phyloP scores from a whole-genome alignment of 2,329 filamentous ascomycete species.

The Cladobotryum mycophilum region DNA sequence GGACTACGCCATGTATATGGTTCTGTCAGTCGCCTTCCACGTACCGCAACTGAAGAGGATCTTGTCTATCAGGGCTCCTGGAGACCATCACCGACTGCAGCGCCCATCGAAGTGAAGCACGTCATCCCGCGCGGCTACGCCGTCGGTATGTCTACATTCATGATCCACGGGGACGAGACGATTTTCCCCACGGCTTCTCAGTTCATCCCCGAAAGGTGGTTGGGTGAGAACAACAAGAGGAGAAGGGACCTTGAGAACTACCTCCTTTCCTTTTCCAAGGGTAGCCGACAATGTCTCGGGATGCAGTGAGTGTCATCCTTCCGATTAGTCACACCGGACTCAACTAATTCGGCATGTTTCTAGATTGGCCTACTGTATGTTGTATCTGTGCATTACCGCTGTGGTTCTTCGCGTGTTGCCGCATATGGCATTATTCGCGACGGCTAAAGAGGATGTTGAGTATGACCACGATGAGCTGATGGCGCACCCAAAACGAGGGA shows the following conservation, averaged over 20 bases:
- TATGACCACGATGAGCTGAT: constrained; percentile 1
- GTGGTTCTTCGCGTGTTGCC: neutral
- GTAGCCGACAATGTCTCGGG: constrained; percentile 16
- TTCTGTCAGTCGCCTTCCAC: constrained; percentile 22
- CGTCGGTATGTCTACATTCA: constrained; percentile 29
- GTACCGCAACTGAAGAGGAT: constrained; percentile 24
- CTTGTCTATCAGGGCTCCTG: constrained; percentile 23
- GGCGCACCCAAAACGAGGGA: neutral
- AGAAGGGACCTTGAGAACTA: constrained; percentile 14
- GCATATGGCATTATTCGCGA: neutral
- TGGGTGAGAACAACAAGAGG: constrained; percentile 12
- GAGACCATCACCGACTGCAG: neutral
- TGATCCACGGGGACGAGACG: constrained; percentile 31
- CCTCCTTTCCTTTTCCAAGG: constrained; percentile 16
- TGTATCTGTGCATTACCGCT: constrained; percentile 22
- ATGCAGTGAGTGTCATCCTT: constrained; percentile 15
- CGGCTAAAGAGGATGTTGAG: neutral
- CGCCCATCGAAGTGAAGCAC: constrained; percentile 14
- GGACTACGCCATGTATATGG: constrained; percentile 29
- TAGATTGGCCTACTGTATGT: constrained; percentile 1
- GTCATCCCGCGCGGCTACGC: constrained; percentile 28
- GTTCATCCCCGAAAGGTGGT: constrained; percentile 21
- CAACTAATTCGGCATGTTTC: neutral
- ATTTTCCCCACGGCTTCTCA: constrained; percentile 27
- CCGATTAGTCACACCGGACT: neutral